These are phyloP conservation scores for Grifola frondosa DNA, from an alignment of 1,284 basidiomycete genomes.

Conservation along the genomic window DNA sequence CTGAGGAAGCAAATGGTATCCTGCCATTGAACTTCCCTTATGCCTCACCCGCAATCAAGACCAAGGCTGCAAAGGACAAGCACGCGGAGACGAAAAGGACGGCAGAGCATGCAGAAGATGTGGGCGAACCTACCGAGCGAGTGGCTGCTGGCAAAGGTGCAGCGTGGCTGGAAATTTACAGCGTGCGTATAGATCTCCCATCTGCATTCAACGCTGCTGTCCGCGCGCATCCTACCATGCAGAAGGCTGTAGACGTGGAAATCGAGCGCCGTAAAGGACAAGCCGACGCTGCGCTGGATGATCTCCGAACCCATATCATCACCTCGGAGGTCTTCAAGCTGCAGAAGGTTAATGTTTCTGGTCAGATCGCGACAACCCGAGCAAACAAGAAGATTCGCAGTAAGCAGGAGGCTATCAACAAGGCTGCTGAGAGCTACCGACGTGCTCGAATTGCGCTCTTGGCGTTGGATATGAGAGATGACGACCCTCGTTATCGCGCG, in stretches of 20 bases:
- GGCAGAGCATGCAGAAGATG: background rate
- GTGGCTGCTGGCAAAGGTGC: background rate
- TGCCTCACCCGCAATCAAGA: too few species aligned
- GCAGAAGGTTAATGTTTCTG: background rate
- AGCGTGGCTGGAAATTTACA: background rate
- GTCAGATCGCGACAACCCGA: background rate
- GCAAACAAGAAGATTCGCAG: constrained; percentile 6
- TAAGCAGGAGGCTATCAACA: constrained; percentile 1
- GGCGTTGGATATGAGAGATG: background rate
- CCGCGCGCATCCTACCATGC: background rate
- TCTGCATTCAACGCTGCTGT: constrained; percentile 2
- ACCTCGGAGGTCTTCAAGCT: constrained; percentile 1
- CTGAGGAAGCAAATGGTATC: too few species aligned
- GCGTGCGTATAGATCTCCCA: constrained; percentile 6
- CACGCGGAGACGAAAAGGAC: too few species aligned
- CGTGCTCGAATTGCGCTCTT: constrained; percentile 1
- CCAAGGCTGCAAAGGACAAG: too few species aligned
- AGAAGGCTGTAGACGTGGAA: constrained; percentile 2
- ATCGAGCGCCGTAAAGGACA: constrained; percentile 2
- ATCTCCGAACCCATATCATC: constrained; percentile 10
- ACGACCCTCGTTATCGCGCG: background rate
- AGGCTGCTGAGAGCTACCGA: constrained; percentile 6
- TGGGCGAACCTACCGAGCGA: background rate
- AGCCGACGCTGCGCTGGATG: constrained; percentile 7
- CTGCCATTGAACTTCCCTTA: too few species aligned